Evolutionary conservation across 176 grass and related monocot species (phyloP).

Genomic region (Aegilops speltoides): DNA sequence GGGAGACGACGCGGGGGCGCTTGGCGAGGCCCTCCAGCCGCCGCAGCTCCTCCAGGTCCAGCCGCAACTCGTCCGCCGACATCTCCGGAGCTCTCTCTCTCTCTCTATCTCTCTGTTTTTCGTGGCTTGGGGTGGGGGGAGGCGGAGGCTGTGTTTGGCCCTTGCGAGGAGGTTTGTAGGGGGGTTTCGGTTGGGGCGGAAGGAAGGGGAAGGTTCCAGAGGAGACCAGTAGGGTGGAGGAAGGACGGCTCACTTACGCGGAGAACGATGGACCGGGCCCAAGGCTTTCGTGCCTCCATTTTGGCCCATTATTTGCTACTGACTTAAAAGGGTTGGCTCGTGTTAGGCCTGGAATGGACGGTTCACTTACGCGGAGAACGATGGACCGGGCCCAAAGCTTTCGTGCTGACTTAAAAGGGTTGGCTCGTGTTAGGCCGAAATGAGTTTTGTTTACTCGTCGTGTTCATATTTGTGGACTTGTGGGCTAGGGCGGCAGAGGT

Average conservation of each 20-base stretch:
- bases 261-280: not conserved
- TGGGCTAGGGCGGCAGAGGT: no score
- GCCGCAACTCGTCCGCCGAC: slow-evolving; percentile 61
- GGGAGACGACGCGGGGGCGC: slow-evolving; percentile 60
- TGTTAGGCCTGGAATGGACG: not conserved
- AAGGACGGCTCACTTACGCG: not conserved
- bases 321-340: no score
- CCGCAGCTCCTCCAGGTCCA: slow-evolving; percentile 78
- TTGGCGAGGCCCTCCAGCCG: slow-evolving; percentile 68
- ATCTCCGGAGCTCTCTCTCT: not conserved
- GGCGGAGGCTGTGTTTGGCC: not conserved
- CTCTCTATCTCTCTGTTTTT: not conserved
- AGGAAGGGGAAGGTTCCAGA: slow-evolving; percentile 67
- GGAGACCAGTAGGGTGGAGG: not conserved
- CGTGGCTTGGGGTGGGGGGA: not conserved
- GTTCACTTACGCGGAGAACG: not conserved
- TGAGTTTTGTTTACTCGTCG: no score
- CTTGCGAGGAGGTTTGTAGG: slow-evolving; percentile 9
- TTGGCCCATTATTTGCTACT: not conserved
- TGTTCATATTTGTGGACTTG: no score
- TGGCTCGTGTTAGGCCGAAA: no score
- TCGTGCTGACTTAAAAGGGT: no score
- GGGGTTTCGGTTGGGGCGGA: slow-evolving; percentile 15
- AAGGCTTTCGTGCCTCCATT: not conserved
- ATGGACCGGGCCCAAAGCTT: not conserved